Percentiles rank a stretch among this genome's conserved stretches.
Evolutionary conservation across 805 yeast species (phyloP).

Genomic region (Candida nemodendra): DNA sequence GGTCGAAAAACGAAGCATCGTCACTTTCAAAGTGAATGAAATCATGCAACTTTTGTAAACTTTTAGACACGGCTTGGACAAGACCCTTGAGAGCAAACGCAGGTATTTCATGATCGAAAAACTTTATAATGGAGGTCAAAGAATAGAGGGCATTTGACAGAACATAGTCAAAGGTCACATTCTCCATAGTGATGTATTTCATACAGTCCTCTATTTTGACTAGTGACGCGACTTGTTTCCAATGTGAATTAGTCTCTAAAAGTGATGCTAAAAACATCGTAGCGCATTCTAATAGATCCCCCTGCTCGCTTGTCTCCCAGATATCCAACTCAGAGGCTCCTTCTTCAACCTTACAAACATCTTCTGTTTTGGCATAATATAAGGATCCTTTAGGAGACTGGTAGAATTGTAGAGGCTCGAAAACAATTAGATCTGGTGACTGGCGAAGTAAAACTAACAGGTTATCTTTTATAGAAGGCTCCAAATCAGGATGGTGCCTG

Average conservation of each 20-base stretch:
- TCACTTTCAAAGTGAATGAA: constrained; percentile 31
- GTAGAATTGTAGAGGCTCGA: constrained; percentile 45
- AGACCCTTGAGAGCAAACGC: constrained; percentile 41
- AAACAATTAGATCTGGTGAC: constrained; percentile 39
- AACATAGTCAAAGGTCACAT: constrained; percentile 62
- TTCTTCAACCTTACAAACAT: constrained; percentile 41
- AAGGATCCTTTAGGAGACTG: constrained; percentile 39
- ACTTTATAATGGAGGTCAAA: constrained; percentile 52
- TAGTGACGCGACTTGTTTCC: constrained; percentile 40
- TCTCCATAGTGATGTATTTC: constrained; percentile 45
- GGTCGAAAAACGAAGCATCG: constrained; percentile 37
- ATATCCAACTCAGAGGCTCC: constrained; percentile 38
- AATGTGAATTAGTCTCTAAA: constrained; percentile 49
- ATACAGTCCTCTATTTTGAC: constrained; percentile 46
- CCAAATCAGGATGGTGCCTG: constrained; percentile 77
- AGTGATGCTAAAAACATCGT: constrained; percentile 51
- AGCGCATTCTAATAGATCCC: constrained; percentile 49
- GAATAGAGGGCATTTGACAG: constrained; percentile 54
- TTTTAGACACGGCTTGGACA: constrained; percentile 12
- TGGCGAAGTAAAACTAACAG: constrained; percentile 44
- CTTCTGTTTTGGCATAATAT: constrained; percentile 42
- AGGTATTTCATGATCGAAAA: constrained; percentile 54
- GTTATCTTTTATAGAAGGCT: constrained; percentile 54
- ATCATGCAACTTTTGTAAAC: constrained; percentile 19
- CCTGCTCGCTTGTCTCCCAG: constrained; percentile 53